phyloP scores from a whole-genome alignment of 805 yeast genomes.

The Starmerella cellae region DNA sequence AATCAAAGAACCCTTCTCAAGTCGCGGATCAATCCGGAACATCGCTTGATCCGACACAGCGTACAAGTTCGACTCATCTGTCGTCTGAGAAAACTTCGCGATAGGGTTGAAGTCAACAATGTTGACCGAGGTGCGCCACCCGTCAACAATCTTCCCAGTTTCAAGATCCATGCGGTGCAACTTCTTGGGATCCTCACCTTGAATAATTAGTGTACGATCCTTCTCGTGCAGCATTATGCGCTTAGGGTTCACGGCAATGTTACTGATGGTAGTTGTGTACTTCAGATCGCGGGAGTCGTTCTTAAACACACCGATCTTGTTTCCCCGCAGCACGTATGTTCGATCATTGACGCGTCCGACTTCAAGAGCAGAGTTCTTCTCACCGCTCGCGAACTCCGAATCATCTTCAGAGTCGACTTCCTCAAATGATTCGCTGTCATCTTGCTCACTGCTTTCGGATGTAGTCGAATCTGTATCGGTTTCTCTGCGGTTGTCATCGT shows the following conservation, averaged over 20 bases:
- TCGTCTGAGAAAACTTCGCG: slow-evolving; percentile 59
- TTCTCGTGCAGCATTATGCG: slow-evolving; percentile 66
- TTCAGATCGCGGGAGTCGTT: slow-evolving; percentile 38
- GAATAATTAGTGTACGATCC: slow-evolving; percentile 57
- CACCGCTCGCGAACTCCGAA: slow-evolving; percentile 18
- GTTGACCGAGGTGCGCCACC: slow-evolving; percentile 40
- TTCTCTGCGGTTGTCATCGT: slow-evolving; percentile 26
- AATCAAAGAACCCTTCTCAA: slow-evolving; percentile 42
- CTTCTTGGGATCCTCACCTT: slow-evolving; percentile 35
- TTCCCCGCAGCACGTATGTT: slow-evolving; percentile 66
- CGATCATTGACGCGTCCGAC: slow-evolving; percentile 60
- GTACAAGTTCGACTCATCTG: slow-evolving; percentile 58
- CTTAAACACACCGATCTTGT: slow-evolving; percentile 68
- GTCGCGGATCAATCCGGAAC: slow-evolving; percentile 71
- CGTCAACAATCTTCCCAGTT: slow-evolving; percentile 73
- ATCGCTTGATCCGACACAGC: slow-evolving; percentile 56
- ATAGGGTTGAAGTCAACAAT: slow-evolving; percentile 50
- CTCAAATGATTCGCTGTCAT: slow-evolving; percentile 18
- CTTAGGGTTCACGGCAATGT: slow-evolving; percentile 42
- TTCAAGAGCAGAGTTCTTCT: slow-evolving; percentile 48
- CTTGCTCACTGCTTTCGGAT: slow-evolving; percentile 27
- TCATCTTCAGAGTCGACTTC: slow-evolving; percentile 18
- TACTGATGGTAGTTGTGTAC: slow-evolving; percentile 54
- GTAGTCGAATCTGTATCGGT: slow-evolving; percentile 27
- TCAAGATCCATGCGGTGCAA: slow-evolving; percentile 67